Percentiles rank a stretch among this genome's conserved stretches.
Conservation (phyloP, 805 yeast genomes). For the Suhomyces sp. region DNA sequence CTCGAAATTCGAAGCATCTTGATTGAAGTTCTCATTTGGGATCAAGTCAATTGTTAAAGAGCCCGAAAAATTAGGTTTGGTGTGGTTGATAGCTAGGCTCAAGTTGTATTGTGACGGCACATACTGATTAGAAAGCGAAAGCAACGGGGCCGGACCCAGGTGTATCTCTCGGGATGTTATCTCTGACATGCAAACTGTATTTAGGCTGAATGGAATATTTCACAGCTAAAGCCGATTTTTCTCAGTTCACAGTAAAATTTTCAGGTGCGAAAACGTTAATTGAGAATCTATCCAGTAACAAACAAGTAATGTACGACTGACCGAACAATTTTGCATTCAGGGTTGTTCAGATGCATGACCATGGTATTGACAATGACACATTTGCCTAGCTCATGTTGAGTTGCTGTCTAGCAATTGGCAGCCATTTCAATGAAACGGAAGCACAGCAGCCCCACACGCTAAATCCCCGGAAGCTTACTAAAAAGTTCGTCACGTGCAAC, state of each 20-base stretch:
- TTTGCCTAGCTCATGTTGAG: background rate
- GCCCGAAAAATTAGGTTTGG: conserved; percentile 49
- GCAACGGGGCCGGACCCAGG: conserved; percentile 4
- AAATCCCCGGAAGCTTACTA: background rate
- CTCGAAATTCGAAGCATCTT: conserved; percentile 7
- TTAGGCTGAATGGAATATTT: background rate
- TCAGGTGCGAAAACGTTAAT: background rate
- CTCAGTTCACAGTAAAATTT: background rate
- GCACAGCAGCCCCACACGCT: background rate
- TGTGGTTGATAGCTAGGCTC: conserved; percentile 36
- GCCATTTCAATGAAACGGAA: background rate
- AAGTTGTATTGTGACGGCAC: conserved; percentile 41
- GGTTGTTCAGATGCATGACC: background rate
- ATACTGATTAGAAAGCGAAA: conserved; percentile 31
- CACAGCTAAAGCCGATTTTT: background rate
- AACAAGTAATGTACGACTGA: background rate
- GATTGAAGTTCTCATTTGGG: conserved; percentile 18
- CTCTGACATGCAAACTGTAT: background rate
- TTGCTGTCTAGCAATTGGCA: background rate
- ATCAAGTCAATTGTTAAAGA: conserved; percentile 28
- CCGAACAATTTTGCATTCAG: background rate
- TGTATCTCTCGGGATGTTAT: background rate
- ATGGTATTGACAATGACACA: background rate
- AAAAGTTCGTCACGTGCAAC: background rate
- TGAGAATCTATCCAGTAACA: background rate